Percentiles rank a stretch among this genome's conserved stretches.
Conservation (phyloP, 2,329 filamentous ascomycete genomes). For the Mycogone perniciosa region DNA sequence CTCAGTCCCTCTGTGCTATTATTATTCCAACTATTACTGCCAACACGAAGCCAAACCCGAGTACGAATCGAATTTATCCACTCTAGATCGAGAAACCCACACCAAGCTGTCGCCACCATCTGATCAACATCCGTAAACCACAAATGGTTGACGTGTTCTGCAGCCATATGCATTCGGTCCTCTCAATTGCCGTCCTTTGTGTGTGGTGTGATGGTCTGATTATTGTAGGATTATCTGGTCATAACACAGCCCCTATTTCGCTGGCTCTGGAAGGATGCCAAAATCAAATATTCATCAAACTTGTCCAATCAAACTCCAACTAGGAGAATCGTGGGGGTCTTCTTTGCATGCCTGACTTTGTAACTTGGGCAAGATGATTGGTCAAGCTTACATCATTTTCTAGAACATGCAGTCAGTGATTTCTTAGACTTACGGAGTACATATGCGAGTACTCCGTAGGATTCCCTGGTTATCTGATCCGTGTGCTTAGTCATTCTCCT, state of each 20-base stretch:
- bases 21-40: too few species aligned
- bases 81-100: background rate
- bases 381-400: too few species aligned
- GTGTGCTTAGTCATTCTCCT: background rate
- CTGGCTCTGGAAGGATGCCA: slow-evolving; percentile 7
- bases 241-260: slow-evolving; percentile 5
- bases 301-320: too few species aligned
- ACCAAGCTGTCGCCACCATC: slow-evolving; percentile 4
- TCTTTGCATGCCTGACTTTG: too few species aligned
- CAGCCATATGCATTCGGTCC: slow-evolving; percentile 4
- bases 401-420: too few species aligned
- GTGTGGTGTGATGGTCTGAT: slow-evolving; percentile 13
- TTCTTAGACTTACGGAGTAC: too few species aligned
- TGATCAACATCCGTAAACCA: background rate
- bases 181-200: slow-evolving; percentile 8
- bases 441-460: too few species aligned
- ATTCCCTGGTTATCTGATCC: too few species aligned
- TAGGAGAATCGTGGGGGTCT: too few species aligned
- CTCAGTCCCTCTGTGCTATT: too few species aligned
- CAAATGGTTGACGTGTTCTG: background rate
- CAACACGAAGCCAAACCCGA: background rate
- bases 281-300: background rate
- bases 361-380: too few species aligned
- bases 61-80: background rate
- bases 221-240: slow-evolving; percentile 1